Evolutionary conservation across 169 alveolate species (phyloP), one percentile per base, ranked within the genome.

Genomic region (Neospora caninum): DNA sequence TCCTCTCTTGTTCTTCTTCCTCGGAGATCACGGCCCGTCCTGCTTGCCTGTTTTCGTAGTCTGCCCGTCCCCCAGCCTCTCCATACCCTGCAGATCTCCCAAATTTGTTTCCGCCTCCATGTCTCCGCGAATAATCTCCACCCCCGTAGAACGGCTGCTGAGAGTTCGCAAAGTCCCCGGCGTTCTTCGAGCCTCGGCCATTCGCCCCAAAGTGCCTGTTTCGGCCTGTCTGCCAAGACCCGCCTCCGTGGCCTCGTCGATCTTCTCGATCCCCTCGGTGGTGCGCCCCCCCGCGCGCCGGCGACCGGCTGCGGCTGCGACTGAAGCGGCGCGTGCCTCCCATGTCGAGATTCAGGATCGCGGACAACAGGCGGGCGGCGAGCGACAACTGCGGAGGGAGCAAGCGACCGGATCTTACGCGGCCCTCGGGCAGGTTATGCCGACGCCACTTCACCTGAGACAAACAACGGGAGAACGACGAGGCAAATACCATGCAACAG

Each of bases 291-390:
- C 84, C 39, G 25, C 45, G 89, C 36, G 31, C 89, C 64, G 89
- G 89, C 38, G 89, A 82, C 89, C 89, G 2, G 31, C 89, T 82
- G 69, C 89, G 89, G 89, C 89, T 82, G 41, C 89, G 89, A 36
- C 89, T 82, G 67, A 25, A 9, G 27, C 39, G 53, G 49, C 86
- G 86, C 18, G 86, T 38, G 1, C 86, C 86, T 25, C 49, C 86
- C 86, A 78, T 78, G n/a, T 69, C 82, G 58, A 13, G 22, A 7
- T 49, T 49, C 4, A 49, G 13, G 13, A 49, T 7, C 58, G 13
- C 22, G 58, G 58, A 13, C 4, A 49, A 49, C 22, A 13, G 58
- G 58, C 58, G 13, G 13, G 58, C 4, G n/a, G n/a, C n/a, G n/a
- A 13, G 58, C 58, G 58, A 49, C 58, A 49, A 4, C 58, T 4